phyloP scores from a whole-genome alignment of 2,329 filamentous ascomycete genomes.

The Boeremia exigua region DNA sequence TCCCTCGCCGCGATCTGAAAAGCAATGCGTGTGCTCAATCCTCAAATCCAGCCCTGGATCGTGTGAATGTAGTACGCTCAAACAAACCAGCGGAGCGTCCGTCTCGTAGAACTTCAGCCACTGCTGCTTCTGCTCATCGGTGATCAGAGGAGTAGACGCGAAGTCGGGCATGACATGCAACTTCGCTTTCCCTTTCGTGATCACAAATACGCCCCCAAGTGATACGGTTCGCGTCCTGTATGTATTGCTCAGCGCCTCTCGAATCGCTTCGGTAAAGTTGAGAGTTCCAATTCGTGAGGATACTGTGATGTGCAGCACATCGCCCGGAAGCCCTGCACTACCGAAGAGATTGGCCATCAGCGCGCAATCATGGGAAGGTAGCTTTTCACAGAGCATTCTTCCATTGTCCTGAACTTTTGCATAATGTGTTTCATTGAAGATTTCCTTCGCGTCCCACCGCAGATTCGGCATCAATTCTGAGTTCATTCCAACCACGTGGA shows the following conservation, averaged over 20 bases:
- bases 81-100: constrained; percentile 21
- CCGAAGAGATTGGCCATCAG: constrained; percentile 29
- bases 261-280: constrained; percentile 24
- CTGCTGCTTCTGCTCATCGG: constrained; percentile 14
- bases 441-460: constrained; percentile 4
- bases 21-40: constrained; percentile 59
- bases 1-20: constrained; percentile 45
- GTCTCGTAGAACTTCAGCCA: constrained; percentile 26
- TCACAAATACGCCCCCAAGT: constrained; percentile 22
- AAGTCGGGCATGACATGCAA: constrained; percentile 27
- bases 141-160: constrained; percentile 13
- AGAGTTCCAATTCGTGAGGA: constrained; percentile 14
- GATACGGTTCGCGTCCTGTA: constrained; percentile 18
- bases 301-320: constrained; percentile 21
- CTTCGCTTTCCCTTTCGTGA: constrained; percentile 18
- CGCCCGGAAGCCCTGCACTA: constrained; percentile 15
- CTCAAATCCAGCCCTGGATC: constrained; percentile 51
- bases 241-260: constrained; percentile 12
- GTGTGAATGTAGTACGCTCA: constrained; percentile 34
- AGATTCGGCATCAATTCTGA: constrained; percentile 25
- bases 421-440: constrained; percentile 13
- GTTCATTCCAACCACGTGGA: constrained; percentile 21
- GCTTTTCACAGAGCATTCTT: constrained; percentile 12
- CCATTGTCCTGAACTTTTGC: constrained; percentile 18
- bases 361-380: constrained; percentile 19